These are phyloP conservation scores for Eremothecium cymbalariae DNA, from an alignment of 1,139 yeast genomes.

Conservation along the genomic window DNA sequence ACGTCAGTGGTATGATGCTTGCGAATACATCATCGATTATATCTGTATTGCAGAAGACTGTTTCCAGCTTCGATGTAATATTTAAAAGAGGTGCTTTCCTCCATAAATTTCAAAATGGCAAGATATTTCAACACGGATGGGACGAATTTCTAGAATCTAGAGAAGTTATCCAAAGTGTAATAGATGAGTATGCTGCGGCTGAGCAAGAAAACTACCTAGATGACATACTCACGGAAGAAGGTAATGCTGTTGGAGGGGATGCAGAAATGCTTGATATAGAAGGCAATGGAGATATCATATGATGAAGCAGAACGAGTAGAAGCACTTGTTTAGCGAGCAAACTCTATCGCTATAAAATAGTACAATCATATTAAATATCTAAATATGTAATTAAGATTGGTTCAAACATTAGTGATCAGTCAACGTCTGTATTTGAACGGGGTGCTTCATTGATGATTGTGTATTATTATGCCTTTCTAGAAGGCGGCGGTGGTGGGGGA, in stretches of 20 bases:
- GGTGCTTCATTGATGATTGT: too few relatives aligned
- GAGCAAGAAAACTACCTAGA: conserved; percentile 45
- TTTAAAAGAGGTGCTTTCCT: conserved; percentile 78
- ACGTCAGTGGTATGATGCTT: conserved; percentile 64
- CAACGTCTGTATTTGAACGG: not conserved
- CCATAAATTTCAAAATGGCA: conserved; percentile 58
- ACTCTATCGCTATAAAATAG: too few relatives aligned
- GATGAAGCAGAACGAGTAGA: not conserved
- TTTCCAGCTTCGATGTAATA: conserved; percentile 71
- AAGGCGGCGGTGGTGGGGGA: conserved; percentile 31
- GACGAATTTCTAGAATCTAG: conserved; percentile 76
- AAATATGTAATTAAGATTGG: not conserved
- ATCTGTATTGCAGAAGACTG: conserved; percentile 55
- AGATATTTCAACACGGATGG: conserved; percentile 53
- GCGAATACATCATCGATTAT: conserved; percentile 71
- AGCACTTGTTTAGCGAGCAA: not conserved
- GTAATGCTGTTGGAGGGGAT: conserved; percentile 22
- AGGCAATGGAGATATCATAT: conserved; percentile 22
- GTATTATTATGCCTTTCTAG: conserved; percentile 16
- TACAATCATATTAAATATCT: too few relatives aligned
- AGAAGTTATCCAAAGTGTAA: conserved; percentile 58
- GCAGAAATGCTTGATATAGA: conserved; percentile 30
- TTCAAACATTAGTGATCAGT: not conserved
- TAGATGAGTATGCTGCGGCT: conserved; percentile 64
- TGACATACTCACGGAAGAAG: conserved; percentile 33